A percentile compares a stretch with the other conserved stretches of the same genome.
Evolutionary conservation across 1,139 yeast genomes (phyloP).

Genomic region (Nakaseomyces delphensis): DNA sequence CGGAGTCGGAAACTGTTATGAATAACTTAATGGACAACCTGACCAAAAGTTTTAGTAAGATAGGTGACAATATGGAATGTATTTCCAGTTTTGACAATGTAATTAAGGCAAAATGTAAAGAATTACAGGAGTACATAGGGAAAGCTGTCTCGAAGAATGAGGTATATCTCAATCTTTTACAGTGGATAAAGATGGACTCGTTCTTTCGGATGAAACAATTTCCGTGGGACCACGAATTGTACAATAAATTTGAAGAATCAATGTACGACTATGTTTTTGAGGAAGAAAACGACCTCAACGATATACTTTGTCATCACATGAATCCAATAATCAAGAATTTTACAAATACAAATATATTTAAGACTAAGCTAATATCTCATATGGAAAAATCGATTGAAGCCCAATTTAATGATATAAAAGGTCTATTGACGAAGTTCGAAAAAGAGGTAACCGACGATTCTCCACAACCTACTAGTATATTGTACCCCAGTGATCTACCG

Average conservation of each 20-base stretch:
- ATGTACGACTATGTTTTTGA: background rate
- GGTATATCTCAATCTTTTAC: conserved; percentile 9
- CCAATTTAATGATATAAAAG: background rate
- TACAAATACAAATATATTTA: background rate
- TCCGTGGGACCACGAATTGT: background rate
- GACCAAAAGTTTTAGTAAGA: background rate
- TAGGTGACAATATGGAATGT: background rate
- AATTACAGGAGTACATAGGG: conserved; percentile 5
- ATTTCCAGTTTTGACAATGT: background rate
- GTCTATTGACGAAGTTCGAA: background rate
- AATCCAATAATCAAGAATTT: background rate
- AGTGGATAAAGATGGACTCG: conserved; percentile 12
- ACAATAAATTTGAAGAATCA: background rate
- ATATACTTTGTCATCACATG: background rate
- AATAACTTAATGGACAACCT: conserved; percentile 6
- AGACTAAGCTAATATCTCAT: background rate
- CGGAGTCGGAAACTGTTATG: conserved; percentile 9
- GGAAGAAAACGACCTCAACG: background rate
- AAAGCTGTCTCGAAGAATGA: conserved; percentile 3
- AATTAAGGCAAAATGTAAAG: conserved; percentile 2
- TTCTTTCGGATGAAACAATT: conserved; percentile 6
- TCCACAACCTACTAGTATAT: background rate
- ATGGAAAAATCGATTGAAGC: background rate
- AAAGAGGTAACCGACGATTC: no score
- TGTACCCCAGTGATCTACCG: background rate